These are phyloP conservation scores for Mortierella sp. DNA, from an alignment of 371 early-diverging fungal species.

Conservation along the genomic window DNA sequence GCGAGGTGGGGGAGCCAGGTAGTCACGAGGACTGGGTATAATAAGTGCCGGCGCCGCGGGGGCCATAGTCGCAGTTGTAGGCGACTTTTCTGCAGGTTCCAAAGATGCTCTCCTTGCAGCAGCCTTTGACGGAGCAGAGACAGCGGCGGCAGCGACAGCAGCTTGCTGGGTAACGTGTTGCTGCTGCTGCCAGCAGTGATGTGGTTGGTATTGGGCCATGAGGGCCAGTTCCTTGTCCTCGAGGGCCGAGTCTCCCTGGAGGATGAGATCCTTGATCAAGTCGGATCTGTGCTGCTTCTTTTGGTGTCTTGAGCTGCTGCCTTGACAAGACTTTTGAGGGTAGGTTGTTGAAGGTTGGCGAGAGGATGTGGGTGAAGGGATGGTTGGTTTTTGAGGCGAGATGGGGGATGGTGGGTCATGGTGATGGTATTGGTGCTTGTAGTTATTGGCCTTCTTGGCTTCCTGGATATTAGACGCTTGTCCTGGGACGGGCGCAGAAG, in stretches of 20 bases:
- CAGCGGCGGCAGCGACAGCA: background rate
- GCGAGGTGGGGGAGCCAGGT: slow-evolving; percentile 48
- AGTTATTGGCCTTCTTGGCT: slow-evolving; percentile 6
- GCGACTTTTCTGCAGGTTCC: background rate
- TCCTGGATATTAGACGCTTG: slow-evolving; percentile 21
- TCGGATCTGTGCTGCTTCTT: slow-evolving; percentile 40
- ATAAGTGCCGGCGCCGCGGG: background rate
- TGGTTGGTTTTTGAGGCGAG: slow-evolving; percentile 7
- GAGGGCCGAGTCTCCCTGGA: slow-evolving; percentile 37
- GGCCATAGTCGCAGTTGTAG: background rate
- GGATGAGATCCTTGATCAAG: slow-evolving; percentile 49
- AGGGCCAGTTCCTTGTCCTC: slow-evolving; percentile 50
- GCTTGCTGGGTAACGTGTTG: slow-evolving; percentile 11
- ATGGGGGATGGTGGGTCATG: background rate
- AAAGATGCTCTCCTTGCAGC: background rate
- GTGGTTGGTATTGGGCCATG: slow-evolving; percentile 54
- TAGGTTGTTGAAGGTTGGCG: background rate
- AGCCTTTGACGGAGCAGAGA: background rate
- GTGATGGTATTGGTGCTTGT: background rate
- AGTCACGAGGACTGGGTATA: slow-evolving; percentile 35
- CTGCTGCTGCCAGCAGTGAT: slow-evolving; percentile 37
- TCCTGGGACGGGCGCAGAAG: slow-evolving; percentile 22
- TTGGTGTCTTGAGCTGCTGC: slow-evolving; percentile 20
- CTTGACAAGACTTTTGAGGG: background rate
- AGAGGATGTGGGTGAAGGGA: background rate